phyloP scores from a whole-genome alignment of 331 rosid species.

The Pyrus hybrid region DNA sequence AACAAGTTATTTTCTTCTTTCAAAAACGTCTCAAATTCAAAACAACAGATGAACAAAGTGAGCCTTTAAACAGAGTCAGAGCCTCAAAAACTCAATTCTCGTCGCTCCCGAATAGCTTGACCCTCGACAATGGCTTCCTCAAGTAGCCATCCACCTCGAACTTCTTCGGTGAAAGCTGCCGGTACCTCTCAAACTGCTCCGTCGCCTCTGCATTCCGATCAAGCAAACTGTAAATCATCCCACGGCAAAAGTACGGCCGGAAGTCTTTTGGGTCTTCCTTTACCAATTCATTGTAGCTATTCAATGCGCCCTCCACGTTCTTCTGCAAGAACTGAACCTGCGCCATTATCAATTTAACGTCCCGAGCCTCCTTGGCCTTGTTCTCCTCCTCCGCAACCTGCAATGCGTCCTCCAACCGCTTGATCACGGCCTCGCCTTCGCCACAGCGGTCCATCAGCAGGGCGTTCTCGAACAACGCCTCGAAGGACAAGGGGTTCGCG shows the following conservation, averaged over 20 bases:
- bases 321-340: conserved; percentile 80
- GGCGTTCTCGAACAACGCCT: conserved; percentile 80
- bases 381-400: conserved; percentile 50
- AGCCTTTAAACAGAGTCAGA: neutral
- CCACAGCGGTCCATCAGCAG: conserved; percentile 74
- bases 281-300: conserved; percentile 37
- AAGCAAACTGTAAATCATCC: conserved; percentile 83
- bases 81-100: conserved; percentile 36
- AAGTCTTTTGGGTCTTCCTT: conserved; percentile 73
- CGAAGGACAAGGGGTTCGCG: conserved; percentile 52
- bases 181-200: conserved; percentile 66
- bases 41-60: neutral
- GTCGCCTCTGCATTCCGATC: conserved; percentile 72
- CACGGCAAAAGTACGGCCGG: conserved; percentile 80
- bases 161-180: conserved; percentile 72
- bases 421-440: conserved; percentile 53
- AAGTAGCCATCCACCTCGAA: conserved; percentile 84
- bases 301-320: conserved; percentile 70
- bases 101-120: conserved; percentile 63
- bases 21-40: neutral
- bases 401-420: conserved; percentile 62
- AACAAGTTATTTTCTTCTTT: neutral
- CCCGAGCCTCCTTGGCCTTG: conserved; percentile 60
- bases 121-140: conserved; percentile 68
- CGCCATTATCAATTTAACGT: conserved; percentile 80